Evolutionary conservation across 2,329 filamentous ascomycete species (phyloP).

Genomic region (Alternaria sp.): DNA sequence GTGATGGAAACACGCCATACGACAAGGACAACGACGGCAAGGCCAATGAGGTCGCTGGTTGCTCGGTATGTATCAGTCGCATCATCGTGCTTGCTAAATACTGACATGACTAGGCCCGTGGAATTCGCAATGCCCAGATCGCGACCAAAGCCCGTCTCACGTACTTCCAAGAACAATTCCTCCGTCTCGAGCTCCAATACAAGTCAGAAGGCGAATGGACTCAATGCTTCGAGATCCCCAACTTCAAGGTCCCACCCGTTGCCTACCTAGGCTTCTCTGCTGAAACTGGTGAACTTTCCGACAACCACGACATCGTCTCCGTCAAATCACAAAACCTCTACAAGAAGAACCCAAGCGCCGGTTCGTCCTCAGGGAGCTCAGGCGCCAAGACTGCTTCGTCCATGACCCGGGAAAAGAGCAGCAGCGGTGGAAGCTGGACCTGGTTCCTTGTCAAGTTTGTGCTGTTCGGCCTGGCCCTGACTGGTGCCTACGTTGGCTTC

Average conservation of each 20-base stretch:
- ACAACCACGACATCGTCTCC: conserved; percentile 96
- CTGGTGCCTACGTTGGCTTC: conserved; percentile 83
- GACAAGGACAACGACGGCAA: conserved; percentile 96
- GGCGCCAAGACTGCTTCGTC: conserved; percentile 27
- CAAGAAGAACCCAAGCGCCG: conserved; percentile 56
- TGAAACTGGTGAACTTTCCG: conserved; percentile 94
- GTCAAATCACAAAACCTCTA: conserved; percentile 91
- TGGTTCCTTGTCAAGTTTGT: conserved; percentile 86
- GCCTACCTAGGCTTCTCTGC: conserved; percentile 74
- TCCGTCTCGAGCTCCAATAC: conserved; percentile 93
- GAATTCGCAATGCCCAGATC: conserved; percentile 77
- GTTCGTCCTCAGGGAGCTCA: conserved; percentile 8
- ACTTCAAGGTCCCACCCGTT: conserved; percentile 77
- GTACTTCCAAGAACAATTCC: conserved; percentile 94
- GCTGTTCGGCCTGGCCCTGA: conserved; percentile 74
- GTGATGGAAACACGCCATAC: conserved; percentile 87
- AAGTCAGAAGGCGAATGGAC: conserved; percentile 89
- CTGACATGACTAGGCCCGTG: conserved; percentile 68
- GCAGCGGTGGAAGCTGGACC: conserved; percentile 66
- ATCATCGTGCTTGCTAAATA: not conserved
- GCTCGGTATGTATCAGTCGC: conserved; percentile 68
- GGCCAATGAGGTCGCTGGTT: conserved; percentile 89
- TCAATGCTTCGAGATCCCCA: conserved; percentile 78
- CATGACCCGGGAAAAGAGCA: conserved; percentile 57
- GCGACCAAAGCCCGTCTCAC: conserved; percentile 87